Evolutionary conservation across 2,329 filamentous ascomycete species (phyloP).

Genomic region (Fusarium denticulatum): DNA sequence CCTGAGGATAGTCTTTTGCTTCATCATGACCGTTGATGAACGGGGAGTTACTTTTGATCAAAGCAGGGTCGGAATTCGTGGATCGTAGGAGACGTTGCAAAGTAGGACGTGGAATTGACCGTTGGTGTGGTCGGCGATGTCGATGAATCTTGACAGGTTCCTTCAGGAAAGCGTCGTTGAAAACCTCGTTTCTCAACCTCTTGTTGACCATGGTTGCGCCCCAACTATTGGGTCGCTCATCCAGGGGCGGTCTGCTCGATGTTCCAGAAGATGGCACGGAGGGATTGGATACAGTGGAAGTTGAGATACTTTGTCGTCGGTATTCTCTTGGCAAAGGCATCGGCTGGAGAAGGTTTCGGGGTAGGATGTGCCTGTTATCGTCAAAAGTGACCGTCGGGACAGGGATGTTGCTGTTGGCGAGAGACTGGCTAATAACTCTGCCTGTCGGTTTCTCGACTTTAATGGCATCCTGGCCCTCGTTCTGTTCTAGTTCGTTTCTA

Average conservation of each 20-base stretch:
- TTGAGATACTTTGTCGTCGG: conserved; percentile 49
- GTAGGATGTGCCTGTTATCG: conserved; percentile 93
- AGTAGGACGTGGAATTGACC: conserved; percentile 67
- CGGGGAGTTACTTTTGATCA: conserved; percentile 40
- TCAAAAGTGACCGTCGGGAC: conserved; percentile 93
- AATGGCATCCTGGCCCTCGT: conserved; percentile 11
- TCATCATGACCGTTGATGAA: conserved; percentile 16
- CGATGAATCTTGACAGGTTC: conserved; percentile 84
- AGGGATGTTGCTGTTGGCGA: conserved; percentile 70
- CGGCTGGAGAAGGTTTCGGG: conserved; percentile 80
- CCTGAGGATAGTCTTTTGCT: background rate
- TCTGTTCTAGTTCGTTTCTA: conserved; percentile 31
- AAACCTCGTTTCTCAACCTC: conserved; percentile 86
- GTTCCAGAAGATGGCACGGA: conserved; percentile 6
- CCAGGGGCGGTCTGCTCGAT: conserved; percentile 53
- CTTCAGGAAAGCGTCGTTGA: conserved; percentile 90
- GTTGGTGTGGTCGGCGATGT: conserved; percentile 75
- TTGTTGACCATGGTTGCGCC: conserved; percentile 93
- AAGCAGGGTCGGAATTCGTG: conserved; percentile 56
- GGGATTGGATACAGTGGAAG: conserved; percentile 36
- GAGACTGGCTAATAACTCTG: conserved; percentile 75
- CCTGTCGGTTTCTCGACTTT: conserved; percentile 32
- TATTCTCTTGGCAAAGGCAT: conserved; percentile 52
- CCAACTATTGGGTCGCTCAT: conserved; percentile 76
- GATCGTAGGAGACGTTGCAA: conserved; percentile 58